These are phyloP conservation scores for Pseudohalonectria lignicola DNA, from an alignment of 2,329 filamentous ascomycete species.

Conservation along the genomic window DNA sequence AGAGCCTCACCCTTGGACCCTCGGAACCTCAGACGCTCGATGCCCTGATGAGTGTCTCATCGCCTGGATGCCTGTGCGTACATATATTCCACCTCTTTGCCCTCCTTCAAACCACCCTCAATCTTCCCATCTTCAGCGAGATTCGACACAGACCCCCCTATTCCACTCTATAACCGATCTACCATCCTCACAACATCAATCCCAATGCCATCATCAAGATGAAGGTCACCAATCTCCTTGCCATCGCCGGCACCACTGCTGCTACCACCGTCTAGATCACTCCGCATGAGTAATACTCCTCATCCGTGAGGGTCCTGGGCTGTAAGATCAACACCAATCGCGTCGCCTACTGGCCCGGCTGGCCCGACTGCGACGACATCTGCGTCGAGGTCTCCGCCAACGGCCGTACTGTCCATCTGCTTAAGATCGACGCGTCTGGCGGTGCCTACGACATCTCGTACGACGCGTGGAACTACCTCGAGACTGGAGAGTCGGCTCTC, in stretches of 20 bases:
- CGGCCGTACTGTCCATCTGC: slow-evolving; percentile 41
- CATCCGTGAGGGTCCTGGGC: slow-evolving; percentile 43
- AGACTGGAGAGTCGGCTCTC: slow-evolving; percentile 32
- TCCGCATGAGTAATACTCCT: slow-evolving; percentile 44
- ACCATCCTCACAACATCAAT: too few species aligned
- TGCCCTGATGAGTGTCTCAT: too few species aligned
- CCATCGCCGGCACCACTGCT: slow-evolving; percentile 1
- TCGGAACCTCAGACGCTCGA: too few species aligned
- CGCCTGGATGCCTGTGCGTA: too few species aligned
- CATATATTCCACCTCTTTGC: too few species aligned
- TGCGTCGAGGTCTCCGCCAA: slow-evolving; percentile 39
- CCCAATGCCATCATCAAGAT: too few species aligned
- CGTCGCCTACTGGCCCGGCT: slow-evolving; percentile 45
- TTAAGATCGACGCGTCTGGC: slow-evolving; percentile 41
- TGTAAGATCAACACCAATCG: slow-evolving; percentile 50
- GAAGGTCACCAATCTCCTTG: too few species aligned
- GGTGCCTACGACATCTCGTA: slow-evolving; percentile 48
- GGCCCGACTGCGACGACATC: slow-evolving; percentile 40
- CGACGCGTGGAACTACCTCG: slow-evolving; percentile 47
- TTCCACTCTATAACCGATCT: too few species aligned
- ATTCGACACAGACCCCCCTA: too few species aligned
- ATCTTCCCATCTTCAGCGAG: too few species aligned
- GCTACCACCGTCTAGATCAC: slow-evolving; percentile 25
- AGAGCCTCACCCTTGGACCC: too few species aligned
- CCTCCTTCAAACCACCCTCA: too few species aligned